These are phyloP conservation scores for Batkoa obscura DNA, from an alignment of 371 early-diverging fungal species.

Conservation along the genomic window DNA sequence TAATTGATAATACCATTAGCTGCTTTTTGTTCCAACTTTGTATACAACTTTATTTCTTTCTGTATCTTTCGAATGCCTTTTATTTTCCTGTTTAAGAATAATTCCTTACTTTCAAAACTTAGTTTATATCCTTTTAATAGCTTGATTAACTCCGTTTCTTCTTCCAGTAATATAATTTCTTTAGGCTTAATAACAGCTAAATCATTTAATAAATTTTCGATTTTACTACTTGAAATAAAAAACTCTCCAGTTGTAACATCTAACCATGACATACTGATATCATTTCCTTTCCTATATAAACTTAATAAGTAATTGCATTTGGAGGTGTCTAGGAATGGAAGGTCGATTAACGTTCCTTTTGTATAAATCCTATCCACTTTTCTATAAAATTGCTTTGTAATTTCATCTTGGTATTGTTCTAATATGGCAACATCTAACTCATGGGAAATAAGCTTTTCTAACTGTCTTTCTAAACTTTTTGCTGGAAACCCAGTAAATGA, in stretches of 20 bases:
- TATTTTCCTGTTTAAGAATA: too few relatives aligned
- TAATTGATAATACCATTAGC: slow-evolving; percentile 28
- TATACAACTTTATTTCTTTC: too few relatives aligned
- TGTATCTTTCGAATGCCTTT: too few relatives aligned
- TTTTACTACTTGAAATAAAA: slow-evolving; percentile 29
- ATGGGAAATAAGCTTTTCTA: slow-evolving; percentile 53
- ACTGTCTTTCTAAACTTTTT: slow-evolving; percentile 41
- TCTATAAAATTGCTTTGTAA: slow-evolving; percentile 28
- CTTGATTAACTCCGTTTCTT: slow-evolving; percentile 6
- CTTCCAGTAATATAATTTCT: slow-evolving; percentile 41
- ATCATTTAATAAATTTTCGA: slow-evolving; percentile 32
- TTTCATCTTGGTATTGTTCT: slow-evolving; percentile 47
- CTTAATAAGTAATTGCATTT: slow-evolving; percentile 44
- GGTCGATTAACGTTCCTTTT: slow-evolving; percentile 70
- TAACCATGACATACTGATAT: slow-evolving; percentile 51
- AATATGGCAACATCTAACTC: slow-evolving; percentile 65
- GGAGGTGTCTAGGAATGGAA: slow-evolving; percentile 31
- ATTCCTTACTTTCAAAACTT: too few relatives aligned
- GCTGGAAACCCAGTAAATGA: slow-evolving; percentile 67
- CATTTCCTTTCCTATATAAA: slow-evolving; percentile 1
- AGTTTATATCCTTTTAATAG: too few relatives aligned
- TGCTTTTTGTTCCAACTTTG: slow-evolving; percentile 23
- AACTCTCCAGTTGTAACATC: slow-evolving; percentile 88
- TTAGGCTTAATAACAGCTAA: slow-evolving; percentile 64
- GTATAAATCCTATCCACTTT: slow-evolving; percentile 64